A percentile compares a stretch with the other conserved stretches of the same genome.
Conservation (phyloP, 2,329 filamentous ascomycete genomes). For the Trichophaea hybrida region DNA sequence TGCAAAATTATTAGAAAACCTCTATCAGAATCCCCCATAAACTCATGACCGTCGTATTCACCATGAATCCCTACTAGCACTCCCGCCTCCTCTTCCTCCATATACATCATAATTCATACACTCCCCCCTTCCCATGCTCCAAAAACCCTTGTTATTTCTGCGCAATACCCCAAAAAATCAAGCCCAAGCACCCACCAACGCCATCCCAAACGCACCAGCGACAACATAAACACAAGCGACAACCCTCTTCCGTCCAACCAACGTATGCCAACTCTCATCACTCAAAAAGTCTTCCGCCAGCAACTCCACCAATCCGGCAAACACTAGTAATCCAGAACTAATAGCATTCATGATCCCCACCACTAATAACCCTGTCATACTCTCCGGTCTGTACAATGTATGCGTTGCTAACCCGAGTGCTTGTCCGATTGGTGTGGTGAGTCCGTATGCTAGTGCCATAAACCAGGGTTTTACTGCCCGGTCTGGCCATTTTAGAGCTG, state of each 20-base stretch:
- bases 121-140: not conserved
- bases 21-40: no score
- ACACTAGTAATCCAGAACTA: conserved; percentile 17
- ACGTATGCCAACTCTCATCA: conserved; percentile 34
- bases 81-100: not conserved
- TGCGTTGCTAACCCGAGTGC: conserved; percentile 46
- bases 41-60: no score
- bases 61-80: no score
- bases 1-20: no score
- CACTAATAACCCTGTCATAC: conserved; percentile 48
- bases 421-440: conserved; percentile 50
- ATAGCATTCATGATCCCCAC: conserved; percentile 53
- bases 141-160: not conserved
- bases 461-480: conserved; percentile 55
- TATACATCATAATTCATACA: not conserved
- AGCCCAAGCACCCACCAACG: conserved; percentile 49
- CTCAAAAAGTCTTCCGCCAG: conserved; percentile 52
- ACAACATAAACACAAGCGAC: conserved; percentile 51
- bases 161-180: not conserved
- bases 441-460: conserved; percentile 29
- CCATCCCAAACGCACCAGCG: conserved; percentile 53
- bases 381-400: conserved; percentile 47
- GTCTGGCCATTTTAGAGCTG: conserved; percentile 45
- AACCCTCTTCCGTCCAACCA: conserved; percentile 47
- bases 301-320: conserved; percentile 44